Base-by-base conservation (phyloP, 1,284 basidiomycete species). In the Heliocybe sulcata region DNA sequence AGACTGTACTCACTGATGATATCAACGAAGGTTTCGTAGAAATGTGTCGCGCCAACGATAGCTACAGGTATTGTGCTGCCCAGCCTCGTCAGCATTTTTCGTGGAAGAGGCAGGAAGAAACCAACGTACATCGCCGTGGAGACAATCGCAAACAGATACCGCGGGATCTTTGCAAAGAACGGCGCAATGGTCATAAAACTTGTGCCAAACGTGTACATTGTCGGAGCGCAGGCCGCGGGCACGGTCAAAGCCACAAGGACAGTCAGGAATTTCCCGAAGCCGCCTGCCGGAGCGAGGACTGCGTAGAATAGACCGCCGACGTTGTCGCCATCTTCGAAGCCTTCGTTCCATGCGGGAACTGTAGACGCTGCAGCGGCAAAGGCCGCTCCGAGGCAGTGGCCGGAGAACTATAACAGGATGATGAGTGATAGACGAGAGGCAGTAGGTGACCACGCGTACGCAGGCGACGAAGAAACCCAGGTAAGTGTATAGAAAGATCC, bases 221-320 rank as follows among this genome's bases (percentile, higher is more conserved):
- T 90, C 2, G 85, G 83, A 3, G 90, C 88, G 16, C 42, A 45
- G 4, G 42, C 42, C 6, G 55, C 93, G 89, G 72, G 96, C 97
- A 2, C 83, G 90, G 2, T 83, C 82, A 27, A 92, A 88, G 86
- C 87, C 55, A 94, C 74, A 52, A 90, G 71, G 19, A 95, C 90
- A 12, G 89, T 90, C 55, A 96, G 75, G 72, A 97, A 92, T 65
- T 90, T 88, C 1, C 92, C 90, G 65, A 94, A 94, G 35, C 84
- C 82, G 23, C 82, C 82, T 0, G 75, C 74, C 1, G 87, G 87
- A 4, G 72, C 73, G 1, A 92, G 77, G 76, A 94, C 86, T 1
- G 88, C 82, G 56, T 82, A 80, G 14, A 96, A 67, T 8, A 96
- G 78, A 2, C 90, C 87, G 16, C 83, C 91, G 49, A 85, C 79